Conservation (phyloP, 768 basidiomycete species). For the Termitomyces sp. region DNA sequence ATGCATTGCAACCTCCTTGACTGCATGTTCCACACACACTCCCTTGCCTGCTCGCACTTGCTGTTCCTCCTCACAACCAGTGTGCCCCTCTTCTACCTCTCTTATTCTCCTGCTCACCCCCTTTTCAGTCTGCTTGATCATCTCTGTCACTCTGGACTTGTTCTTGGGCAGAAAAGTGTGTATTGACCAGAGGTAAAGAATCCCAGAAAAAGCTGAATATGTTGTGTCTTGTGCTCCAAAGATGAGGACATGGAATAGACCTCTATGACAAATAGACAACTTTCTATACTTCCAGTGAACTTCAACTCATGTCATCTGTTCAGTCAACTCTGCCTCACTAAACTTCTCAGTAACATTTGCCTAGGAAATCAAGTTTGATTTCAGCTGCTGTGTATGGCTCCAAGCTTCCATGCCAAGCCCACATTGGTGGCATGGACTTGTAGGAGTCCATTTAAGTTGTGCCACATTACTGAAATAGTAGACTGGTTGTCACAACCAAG, state of each 20-base stretch:
- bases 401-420: no score
- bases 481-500: constrained; percentile 38
- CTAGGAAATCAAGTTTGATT: not conserved
- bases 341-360: constrained; percentile 32
- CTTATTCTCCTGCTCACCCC: no score
- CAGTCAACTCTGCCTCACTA: constrained; percentile 40
- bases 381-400: constrained; percentile 37
- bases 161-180: constrained; percentile 36
- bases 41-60: no score
- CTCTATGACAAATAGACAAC: not conserved
- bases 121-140: no score
- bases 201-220: constrained; percentile 39
- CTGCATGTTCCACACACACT: no score
- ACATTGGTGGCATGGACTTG: no score
- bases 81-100: no score
- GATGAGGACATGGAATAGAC: constrained; percentile 35
- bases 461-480: constrained; percentile 12
- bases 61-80: no score
- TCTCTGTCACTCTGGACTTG: constrained; percentile 35
- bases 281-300: not conserved
- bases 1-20: no score
- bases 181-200: constrained; percentile 33
- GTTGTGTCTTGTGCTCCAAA: constrained; percentile 52
- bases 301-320: constrained; percentile 44
- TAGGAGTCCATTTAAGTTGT: no score